Evolutionary conservation across 2,329 filamentous ascomycete species (phyloP), one percentile per base, ranked within the genome.

Genomic region (Metarhizium guizhouense): DNA sequence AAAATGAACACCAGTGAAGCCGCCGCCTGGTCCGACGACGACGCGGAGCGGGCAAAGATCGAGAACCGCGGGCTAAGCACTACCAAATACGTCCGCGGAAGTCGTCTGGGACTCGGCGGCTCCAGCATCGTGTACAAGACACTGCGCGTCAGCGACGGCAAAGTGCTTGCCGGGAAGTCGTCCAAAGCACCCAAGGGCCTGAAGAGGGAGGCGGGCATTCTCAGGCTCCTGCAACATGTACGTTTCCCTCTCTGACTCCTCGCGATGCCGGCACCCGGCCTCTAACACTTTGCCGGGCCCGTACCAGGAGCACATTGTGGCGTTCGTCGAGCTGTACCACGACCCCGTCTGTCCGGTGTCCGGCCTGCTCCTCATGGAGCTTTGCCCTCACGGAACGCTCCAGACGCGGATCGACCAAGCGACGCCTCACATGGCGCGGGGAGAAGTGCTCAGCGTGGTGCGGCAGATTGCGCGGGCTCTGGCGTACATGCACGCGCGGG

Each of bases 51-150:
- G 10, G 47, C 64, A 2, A 51, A 32, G 6, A 16, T 59, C 13
- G 51, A 58, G 16, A 57, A 61, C 6, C 56, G 54, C 6, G 47
- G 51, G 2, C 57, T 63, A 16, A 56, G 59, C 7, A 40, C 52
- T 1, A 59, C 60, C 1, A 61, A 58, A 5, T 69, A 69, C 36
- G n/a, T 55, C 0, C 58, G 62, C 3, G 68, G 68, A 14, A 48
- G 25, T 3, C 45, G 58, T 2, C 47, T 70, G 0, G 68, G 68
- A 3, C 55, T 49, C 13, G 68, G 68, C 14, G 67, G 65, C 11
- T 65, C 59, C 56, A 63, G 62, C 13, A 54, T 42, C 1, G 68
- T 69, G 10, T 64, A 64, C 54, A 71, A 70, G 51, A 62, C 68
- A 14, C 56, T 56, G 6, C 57, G 66, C 6, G 47, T 58, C 10